Percentiles rank a stretch among this genome's conserved stretches.
Conservation (phyloP, 2,329 filamentous ascomycete species). For the Beauveria asiatica region DNA sequence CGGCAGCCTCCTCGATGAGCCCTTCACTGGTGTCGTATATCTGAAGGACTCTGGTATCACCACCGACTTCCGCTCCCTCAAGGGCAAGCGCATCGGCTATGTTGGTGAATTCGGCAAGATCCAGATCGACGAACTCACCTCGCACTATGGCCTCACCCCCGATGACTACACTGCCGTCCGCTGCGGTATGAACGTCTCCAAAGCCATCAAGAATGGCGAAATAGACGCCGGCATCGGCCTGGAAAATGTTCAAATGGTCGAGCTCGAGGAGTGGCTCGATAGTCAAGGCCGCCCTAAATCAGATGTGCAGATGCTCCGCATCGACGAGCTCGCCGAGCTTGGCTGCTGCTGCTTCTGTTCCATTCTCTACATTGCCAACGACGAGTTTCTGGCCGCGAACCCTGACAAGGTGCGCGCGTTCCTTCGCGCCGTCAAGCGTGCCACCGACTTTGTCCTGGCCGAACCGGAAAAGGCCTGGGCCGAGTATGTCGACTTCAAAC, state of each 20-base stretch:
- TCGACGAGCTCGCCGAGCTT: constrained; percentile 69
- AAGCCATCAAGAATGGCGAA: constrained; percentile 62
- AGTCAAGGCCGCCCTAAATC: constrained; percentile 51
- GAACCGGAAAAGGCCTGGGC: constrained; percentile 55
- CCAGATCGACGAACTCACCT: constrained; percentile 73
- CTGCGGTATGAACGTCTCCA: constrained; percentile 74
- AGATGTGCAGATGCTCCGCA: constrained; percentile 73
- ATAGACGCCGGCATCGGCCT: constrained; percentile 71
- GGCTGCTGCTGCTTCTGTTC: constrained; percentile 81
- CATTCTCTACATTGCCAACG: constrained; percentile 74
- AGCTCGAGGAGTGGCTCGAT: constrained; percentile 67
- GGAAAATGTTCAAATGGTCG: constrained; percentile 78
- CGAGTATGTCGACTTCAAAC: constrained; percentile 65
- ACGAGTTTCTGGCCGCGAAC: constrained; percentile 57
- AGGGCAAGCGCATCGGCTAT: constrained; percentile 70
- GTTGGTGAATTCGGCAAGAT: constrained; percentile 78
- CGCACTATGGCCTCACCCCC: constrained; percentile 66
- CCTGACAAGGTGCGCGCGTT: constrained; percentile 59
- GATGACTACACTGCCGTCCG: constrained; percentile 67
- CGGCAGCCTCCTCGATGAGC: constrained; percentile 68
- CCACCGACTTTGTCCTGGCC: constrained; percentile 63
- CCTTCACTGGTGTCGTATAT: constrained; percentile 72
- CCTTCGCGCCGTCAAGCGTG: constrained; percentile 63
- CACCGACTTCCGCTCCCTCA: constrained; percentile 63
- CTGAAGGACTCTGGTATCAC: constrained; percentile 68